A percentile compares a stretch with the other conserved stretches of the same genome.
Evolutionary conservation across 1,284 basidiomycete genomes (phyloP).

Genomic region (Wallemia mellicola): DNA sequence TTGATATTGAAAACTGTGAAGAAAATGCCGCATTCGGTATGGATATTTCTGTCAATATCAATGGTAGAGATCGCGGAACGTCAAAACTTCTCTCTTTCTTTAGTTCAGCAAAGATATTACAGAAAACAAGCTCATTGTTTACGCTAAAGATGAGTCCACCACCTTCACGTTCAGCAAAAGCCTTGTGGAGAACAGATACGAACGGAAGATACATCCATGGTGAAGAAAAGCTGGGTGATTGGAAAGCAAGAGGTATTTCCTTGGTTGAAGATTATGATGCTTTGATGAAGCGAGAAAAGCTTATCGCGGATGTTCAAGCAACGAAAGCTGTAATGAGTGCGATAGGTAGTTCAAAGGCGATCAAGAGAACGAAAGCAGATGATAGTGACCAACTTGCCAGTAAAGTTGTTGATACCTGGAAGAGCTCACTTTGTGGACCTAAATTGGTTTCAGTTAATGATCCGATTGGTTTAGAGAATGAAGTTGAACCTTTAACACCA

Average conservation of each 20-base stretch:
- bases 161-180: conserved; percentile 51
- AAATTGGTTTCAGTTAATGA: conserved; percentile 1
- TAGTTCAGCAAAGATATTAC: conserved; percentile 35
- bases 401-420: not conserved
- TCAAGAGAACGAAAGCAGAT: not conserved
- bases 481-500: conserved; percentile 1
- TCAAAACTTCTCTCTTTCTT: conserved; percentile 45
- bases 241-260: conserved; percentile 63
- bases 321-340: conserved; percentile 36
- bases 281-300: conserved; percentile 34
- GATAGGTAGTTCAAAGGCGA: conserved; percentile 1
- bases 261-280: conserved; percentile 57
- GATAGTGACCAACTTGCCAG: not conserved
- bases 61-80: conserved; percentile 55
- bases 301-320: conserved; percentile 63
- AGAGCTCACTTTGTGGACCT: not conserved
- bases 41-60: conserved; percentile 64
- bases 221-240: conserved; percentile 48
- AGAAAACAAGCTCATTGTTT: conserved; percentile 52
- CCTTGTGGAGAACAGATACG: conserved; percentile 83
- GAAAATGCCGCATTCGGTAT: conserved; percentile 58
- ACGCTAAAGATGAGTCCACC: conserved; percentile 50
- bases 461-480: conserved; percentile 2
- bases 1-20: conserved; percentile 51
- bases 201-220: conserved; percentile 74